Evolutionary conservation across 73 alveolate genomes (phyloP), one percentile per base, ranked within the genome.

Genomic region (Blepharisma stoltei): DNA sequence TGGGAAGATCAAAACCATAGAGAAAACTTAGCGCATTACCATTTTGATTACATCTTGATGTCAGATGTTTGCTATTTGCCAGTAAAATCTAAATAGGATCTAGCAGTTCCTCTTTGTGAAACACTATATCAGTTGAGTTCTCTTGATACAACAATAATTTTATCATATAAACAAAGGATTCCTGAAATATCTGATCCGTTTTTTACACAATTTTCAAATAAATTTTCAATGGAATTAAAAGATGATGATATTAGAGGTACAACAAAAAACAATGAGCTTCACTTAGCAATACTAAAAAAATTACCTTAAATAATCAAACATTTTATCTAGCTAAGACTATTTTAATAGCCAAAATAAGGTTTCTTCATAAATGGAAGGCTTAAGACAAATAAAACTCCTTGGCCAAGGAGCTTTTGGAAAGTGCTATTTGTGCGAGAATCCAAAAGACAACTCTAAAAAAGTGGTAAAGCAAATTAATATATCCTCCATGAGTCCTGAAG

Each of bases 351-450:
- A 32, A 32, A 32, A 32, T 32, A 32, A 32, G 41, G 41, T 32
- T 32, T 32, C 41, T 32, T 32, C 41, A 32, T 32, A 32, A 25
- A 32, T 32, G 41, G 98, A 92, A 77, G 52, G 88, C 11, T 93
- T 90, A 69, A 95, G 81, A 78, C 88, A 93, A 55, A 53, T 95
- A 55, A 85, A 76, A 70, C 86, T 92, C 47, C 69, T 95, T 38
- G 98, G 98, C 25, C 96, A 93, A 80, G 98, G 98, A 6, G 82
- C 98, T 55, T 95, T 87, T 81, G 99, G 98, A 44, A 94, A 94
- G 76, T 97, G 98, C 45, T 95, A 82, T 82, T 85, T 95, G 25
- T 96, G 92, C 50, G 87, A 92, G 78, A 84, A 96, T 71, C 85
- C 80, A 18, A 70, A 86, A 54, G 98, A 91, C 60, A 81, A 86